Evolutionary conservation across 2,329 filamentous ascomycete species (phyloP).

Genomic region (Sarocladium strictum): DNA sequence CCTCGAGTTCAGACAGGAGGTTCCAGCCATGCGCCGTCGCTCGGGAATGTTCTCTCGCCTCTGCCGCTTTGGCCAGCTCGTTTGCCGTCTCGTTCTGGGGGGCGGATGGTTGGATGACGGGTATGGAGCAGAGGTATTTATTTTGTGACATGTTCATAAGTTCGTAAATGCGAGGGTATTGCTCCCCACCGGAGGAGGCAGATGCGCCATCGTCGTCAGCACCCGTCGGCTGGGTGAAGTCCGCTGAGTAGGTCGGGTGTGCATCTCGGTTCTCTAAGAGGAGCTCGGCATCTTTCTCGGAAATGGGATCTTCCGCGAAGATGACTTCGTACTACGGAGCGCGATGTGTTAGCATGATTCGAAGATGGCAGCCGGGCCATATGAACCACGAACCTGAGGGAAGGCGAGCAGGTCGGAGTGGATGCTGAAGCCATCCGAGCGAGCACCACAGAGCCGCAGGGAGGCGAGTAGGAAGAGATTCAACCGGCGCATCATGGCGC

Average conservation of each 20-base stretch:
- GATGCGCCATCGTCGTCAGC: constrained; percentile 19
- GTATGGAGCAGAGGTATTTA: constrained; percentile 80
- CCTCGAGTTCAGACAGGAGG: constrained; percentile 69
- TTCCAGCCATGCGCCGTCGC: constrained; percentile 76
- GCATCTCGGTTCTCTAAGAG: constrained; percentile 42
- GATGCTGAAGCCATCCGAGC: constrained; percentile 66
- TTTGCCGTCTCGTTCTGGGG: constrained; percentile 60
- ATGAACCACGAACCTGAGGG: constrained; percentile 61
- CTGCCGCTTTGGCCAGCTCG: constrained; percentile 63
- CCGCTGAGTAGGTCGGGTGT: constrained; percentile 33
- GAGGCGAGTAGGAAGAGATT: constrained; percentile 37
- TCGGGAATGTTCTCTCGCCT: constrained; percentile 72
- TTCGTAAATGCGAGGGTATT: constrained; percentile 54
- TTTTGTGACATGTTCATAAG: constrained; percentile 64
- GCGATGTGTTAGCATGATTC: not conserved
- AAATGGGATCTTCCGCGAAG: constrained; percentile 67
- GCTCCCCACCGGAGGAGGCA: constrained; percentile 23
- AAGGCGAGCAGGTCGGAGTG: constrained; percentile 83
- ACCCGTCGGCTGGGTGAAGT: constrained; percentile 34
- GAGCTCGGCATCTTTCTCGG: constrained; percentile 61
- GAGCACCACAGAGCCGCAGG: constrained; percentile 40
- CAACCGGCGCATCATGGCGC: constrained; percentile 45
- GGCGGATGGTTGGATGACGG: constrained; percentile 53
- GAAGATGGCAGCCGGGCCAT: not conserved
- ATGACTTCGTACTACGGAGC: constrained; percentile 66